Evolutionary conservation across 306 rosid genomes (phyloP), one percentile per base, ranked within the genome.

Genomic region (Corylus heterophylla): DNA sequence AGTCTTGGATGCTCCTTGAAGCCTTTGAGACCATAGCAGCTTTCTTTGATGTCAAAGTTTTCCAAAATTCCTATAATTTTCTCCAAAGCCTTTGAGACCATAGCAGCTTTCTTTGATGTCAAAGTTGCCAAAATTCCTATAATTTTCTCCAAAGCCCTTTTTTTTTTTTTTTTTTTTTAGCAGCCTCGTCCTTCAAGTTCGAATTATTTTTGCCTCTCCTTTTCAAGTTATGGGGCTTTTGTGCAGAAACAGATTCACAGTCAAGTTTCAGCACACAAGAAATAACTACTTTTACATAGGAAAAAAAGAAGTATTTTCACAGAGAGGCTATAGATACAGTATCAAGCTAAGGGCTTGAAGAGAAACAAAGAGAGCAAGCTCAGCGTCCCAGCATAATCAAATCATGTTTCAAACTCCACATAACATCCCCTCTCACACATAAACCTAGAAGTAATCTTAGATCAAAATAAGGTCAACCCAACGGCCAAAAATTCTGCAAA

Each of bases 401-500:
- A 35, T n/a, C 39, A 45, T 35, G 55, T 78, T 78, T 29, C 35
- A 81, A 81, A 78, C 62, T 74, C 67, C 52, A 61, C 78, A 78
- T 10, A 52, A 12, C 74, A 76, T 75, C 47, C 17, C 55, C 45
- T 83, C 70, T 56, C 80, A 76, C 75, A 70, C 80, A 20, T 14
- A 79, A 27, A 74, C 71, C 29, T 4, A 79, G 3, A 83, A 79
- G 70, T 78, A 75, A 74, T 55, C 78, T 79, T 50, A 54, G 37
- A 61, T 71, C 61, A 68, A 27, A 29, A 75, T 27, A 48, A 73
- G 44, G 50, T 61, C 80, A 77, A 80, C 37, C 81, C 84, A 81
- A 74, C 75, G 61, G 71, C 78, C 75, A 74, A 37, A 62, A 67
- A 25, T 79, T 67, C 74, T 81, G 75, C 80, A 83, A 68, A 66